Conservation (phyloP, 2,329 filamentous ascomycete species). For the Fusarium devonianum region DNA sequence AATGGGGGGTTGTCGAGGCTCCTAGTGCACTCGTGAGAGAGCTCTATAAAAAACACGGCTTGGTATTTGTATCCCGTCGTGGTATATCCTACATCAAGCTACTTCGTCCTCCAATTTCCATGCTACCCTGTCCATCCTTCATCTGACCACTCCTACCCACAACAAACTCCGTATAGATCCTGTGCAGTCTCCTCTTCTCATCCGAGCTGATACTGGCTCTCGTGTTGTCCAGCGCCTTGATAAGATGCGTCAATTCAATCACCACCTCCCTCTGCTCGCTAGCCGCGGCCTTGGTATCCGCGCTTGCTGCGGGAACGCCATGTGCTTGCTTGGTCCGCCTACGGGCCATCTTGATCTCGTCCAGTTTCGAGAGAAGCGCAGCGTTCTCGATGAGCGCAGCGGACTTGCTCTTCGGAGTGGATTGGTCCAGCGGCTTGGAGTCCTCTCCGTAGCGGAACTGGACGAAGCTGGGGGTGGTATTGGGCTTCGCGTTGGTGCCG, state of each 20-base stretch:
- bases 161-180: constrained; percentile 93
- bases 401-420: constrained; percentile 58
- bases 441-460: constrained; percentile 83
- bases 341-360: constrained; percentile 76
- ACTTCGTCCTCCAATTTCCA: constrained; percentile 89
- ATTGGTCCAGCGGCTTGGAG: constrained; percentile 52
- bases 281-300: constrained; percentile 41
- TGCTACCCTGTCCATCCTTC: constrained; percentile 89
- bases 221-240: constrained; percentile 77
- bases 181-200: constrained; percentile 75
- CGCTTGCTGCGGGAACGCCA: constrained; percentile 35
- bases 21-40: no score
- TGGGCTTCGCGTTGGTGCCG: constrained; percentile 43
- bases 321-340: constrained; percentile 53
- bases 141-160: constrained; percentile 93
- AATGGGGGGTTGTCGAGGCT: no score
- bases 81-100: constrained; percentile 78
- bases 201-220: constrained; percentile 82
- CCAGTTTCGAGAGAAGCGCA: constrained; percentile 80
- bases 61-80: background rate
- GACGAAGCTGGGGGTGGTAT: constrained; percentile 65
- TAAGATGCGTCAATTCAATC: constrained; percentile 84
- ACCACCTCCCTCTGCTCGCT: constrained; percentile 71
- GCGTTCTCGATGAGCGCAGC: constrained; percentile 76
- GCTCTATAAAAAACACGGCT: no score